Evolutionary conservation across 1,284 basidiomycete genomes (phyloP), one percentile per base, ranked within the genome.

Genomic region (Singerocomus rubriflavus): DNA sequence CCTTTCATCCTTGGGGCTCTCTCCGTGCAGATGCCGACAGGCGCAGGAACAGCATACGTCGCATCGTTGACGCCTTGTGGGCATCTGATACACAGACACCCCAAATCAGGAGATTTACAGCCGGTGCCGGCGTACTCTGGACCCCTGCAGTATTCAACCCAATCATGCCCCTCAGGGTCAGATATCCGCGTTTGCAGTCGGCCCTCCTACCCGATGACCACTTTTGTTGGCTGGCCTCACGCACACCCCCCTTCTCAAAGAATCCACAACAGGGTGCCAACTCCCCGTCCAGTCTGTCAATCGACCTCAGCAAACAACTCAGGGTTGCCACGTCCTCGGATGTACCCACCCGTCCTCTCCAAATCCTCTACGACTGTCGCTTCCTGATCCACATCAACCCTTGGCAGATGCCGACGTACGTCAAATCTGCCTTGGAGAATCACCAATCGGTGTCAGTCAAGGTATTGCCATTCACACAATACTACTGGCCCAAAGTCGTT

Each of bases 1-100:
- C 88, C 2, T 81, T 81, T 40, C 72, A 78, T 32, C 84, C 86
- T 4, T 91, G 89, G 89, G 88, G 88, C 5, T 80, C 81, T 39
- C 57, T 76, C 17, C 73, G 71, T 14, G 78, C 87, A 5, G 82
- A 88, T 59, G 78, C 73, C 3, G 68, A 76, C 49, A 76, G 85
- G 32, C 74, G 78, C 7, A 62, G 60, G 40, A 53, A 51, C 6
- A 75, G 73, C 44, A 62, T 85, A 21, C 55, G 70, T 3, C 73
- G 71, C 34, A 80, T 88, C 51, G 61, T 76, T 29, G 48, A 64
- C 9, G 66, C 69, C 5, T 50, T 88, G 9, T 84, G 78, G 76
- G 37, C 58, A 0, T 59, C 59, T 13, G 46, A 70, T 31, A 64
- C 67, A 12, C 54, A 47, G 6, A 5, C 53, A 0, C 16, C 48